A percentile compares a stretch with the other conserved stretches of the same genome.
Evolutionary conservation across 148 eudicot genomes (phyloP).

Genomic region (Pouteria glomerata): DNA sequence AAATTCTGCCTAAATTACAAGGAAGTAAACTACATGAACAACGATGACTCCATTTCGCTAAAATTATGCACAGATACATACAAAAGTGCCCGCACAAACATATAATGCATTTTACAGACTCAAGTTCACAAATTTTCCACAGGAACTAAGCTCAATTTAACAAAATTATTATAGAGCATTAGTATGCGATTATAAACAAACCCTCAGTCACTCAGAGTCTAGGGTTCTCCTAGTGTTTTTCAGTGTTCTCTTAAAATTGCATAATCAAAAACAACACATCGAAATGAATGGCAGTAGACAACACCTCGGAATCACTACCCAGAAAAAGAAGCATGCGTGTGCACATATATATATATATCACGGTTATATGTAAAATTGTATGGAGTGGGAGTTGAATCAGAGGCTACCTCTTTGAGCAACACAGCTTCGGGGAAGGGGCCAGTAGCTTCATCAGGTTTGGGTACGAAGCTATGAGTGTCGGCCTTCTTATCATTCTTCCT

Average conservation of each 20-base stretch:
- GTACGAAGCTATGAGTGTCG: slow-evolving; percentile 54
- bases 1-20: background rate
- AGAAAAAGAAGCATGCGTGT: background rate
- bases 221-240: too few relatives aligned
- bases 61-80: background rate
- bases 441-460: slow-evolving; percentile 72
- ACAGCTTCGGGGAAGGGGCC: slow-evolving; percentile 88
- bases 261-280: background rate
- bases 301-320: background rate
- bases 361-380: too few relatives aligned
- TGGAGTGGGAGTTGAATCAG: too few relatives aligned
- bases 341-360: too few relatives aligned
- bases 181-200: background rate
- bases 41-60: too few relatives aligned
- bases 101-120: background rate
- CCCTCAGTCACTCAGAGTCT: background rate
- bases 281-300: background rate
- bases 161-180: too few relatives aligned
- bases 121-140: background rate
- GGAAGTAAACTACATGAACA: background rate
- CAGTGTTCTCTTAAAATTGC: background rate
- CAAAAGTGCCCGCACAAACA: too few relatives aligned
- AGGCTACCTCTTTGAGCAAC: slow-evolving; percentile 59
- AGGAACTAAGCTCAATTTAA: background rate
- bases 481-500: slow-evolving; percentile 45